These are phyloP conservation scores for Alisma plantagoaquatica DNA, from an alignment of 106 monocot genomes.

Conservation along the genomic window DNA sequence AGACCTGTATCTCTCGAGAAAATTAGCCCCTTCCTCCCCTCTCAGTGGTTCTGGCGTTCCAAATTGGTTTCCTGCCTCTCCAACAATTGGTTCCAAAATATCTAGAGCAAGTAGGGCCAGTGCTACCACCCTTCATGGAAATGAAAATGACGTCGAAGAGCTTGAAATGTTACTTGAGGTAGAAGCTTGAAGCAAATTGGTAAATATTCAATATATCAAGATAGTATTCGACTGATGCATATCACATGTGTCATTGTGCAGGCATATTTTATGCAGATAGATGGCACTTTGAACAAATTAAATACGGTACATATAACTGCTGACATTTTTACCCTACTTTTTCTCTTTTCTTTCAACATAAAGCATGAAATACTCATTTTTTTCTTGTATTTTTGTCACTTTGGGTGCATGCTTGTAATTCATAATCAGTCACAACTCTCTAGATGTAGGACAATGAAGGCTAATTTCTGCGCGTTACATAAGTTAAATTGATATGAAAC, in stretches of 20 bases:
- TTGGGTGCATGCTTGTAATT: no score
- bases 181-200: background rate
- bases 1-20: constrained; percentile 92
- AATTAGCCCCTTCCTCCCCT: constrained; percentile 54
- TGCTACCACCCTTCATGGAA: constrained; percentile 64
- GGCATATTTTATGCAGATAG: constrained; percentile 97
- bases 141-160: constrained; percentile 95
- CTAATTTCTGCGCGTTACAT: no score
- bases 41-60: constrained; percentile 44
- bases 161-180: constrained; percentile 98
- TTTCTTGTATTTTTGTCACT: background rate
- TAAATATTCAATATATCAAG: background rate
- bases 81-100: constrained; percentile 74
- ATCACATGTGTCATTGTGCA: no score
- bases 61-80: constrained; percentile 49
- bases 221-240: no score
- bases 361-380: background rate
- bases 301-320: constrained; percentile 58
- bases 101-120: constrained; percentile 81
- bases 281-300: constrained; percentile 88
- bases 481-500: no score
- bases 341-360: no score
- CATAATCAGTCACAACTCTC: no score
- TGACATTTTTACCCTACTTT: no score
- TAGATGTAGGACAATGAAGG: no score